phyloP scores from a whole-genome alignment of 2,329 filamentous ascomycete species.

The Microdochium paspali region DNA sequence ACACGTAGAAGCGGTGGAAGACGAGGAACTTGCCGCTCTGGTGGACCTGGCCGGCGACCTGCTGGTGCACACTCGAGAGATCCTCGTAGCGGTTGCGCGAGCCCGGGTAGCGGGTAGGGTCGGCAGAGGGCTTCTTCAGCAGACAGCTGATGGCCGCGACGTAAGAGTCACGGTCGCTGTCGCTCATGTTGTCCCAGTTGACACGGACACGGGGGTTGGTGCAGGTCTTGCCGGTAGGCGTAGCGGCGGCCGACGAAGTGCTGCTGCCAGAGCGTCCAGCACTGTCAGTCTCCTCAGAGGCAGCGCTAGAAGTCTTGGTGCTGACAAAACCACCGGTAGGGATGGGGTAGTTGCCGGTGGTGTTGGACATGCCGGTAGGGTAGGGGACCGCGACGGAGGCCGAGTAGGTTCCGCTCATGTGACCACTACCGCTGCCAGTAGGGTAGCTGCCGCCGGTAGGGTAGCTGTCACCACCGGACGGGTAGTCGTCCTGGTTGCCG shows the following conservation, averaged over 20 bases:
- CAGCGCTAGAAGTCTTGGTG: not conserved
- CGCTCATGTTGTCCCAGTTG: conserved; percentile 7
- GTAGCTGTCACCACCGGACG: not conserved
- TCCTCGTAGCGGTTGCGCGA: conserved; percentile 17
- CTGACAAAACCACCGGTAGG: not conserved
- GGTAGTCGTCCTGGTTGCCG: not conserved
- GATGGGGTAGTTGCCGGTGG: not conserved
- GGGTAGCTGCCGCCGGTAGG: not conserved
- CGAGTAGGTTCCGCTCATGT: not conserved
- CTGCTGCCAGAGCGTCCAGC: not conserved
- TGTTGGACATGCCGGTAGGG: not conserved
- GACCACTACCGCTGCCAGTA: not conserved
- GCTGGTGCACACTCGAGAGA: conserved; percentile 25
- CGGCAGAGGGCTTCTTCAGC: conserved; percentile 7
- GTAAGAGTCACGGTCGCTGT: conserved; percentile 7
- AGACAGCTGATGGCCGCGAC: conserved; percentile 10
- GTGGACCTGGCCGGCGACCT: conserved; percentile 19
- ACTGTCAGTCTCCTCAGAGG: not conserved
- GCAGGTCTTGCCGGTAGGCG: not conserved
- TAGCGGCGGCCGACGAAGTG: not conserved
- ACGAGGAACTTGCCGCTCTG: conserved; percentile 24
- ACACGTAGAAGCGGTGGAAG: conserved; percentile 29
- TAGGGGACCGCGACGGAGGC: not conserved
- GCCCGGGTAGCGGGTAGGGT: not conserved
- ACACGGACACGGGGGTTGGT: conserved; percentile 1